Evolutionary conservation across 148 eudicot genomes (phyloP).

Genomic region (Cornus kousa): DNA sequence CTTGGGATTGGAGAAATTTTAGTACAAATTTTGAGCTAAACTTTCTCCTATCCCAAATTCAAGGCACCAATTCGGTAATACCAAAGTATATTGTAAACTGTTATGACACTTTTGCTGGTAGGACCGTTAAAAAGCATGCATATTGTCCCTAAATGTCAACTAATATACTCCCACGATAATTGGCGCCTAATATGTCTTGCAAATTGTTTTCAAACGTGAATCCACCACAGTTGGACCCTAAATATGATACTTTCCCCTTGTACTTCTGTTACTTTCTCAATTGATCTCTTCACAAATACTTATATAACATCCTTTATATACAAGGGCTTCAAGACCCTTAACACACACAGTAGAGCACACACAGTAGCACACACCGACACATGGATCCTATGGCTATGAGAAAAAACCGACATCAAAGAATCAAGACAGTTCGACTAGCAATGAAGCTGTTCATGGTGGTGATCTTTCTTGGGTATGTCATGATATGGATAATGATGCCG

Average conservation of each 20-base stretch:
- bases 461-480: conserved; percentile 54
- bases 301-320: neutral
- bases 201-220: neutral
- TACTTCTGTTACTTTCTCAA: neutral
- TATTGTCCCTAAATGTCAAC: too few relatives aligned
- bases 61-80: too few relatives aligned
- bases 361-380: neutral
- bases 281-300: neutral
- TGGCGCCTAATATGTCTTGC: neutral
- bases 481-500: conserved; percentile 76
- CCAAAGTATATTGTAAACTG: too few relatives aligned
- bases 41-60: too few relatives aligned
- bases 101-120: too few relatives aligned
- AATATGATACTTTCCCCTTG: neutral
- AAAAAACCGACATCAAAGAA: neutral
- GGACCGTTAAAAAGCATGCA: too few relatives aligned
- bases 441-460: conserved; percentile 26
- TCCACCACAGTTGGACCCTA: neutral
- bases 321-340: neutral
- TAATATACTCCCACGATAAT: neutral
- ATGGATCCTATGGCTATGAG: conserved; percentile 3
- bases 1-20: too few relatives aligned
- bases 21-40: too few relatives aligned
- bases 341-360: neutral
- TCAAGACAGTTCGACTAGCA: conserved; percentile 9